phyloP scores from a whole-genome alignment of 2,329 filamentous ascomycete genomes.

The Aspergillus cejpii region DNA sequence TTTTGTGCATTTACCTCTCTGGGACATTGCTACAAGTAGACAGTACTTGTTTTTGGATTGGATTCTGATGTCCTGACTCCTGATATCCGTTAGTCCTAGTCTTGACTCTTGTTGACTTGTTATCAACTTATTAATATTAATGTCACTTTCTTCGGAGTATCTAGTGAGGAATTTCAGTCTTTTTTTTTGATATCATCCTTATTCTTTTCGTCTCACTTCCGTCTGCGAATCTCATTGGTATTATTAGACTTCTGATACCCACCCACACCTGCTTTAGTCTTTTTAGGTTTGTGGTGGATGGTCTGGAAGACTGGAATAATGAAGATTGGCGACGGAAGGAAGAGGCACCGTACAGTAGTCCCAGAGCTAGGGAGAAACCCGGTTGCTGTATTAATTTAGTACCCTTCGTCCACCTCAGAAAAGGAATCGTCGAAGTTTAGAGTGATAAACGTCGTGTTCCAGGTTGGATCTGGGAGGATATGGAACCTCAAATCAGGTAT shows the following conservation, averaged over 20 bases:
- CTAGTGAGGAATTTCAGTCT: too few relatives aligned
- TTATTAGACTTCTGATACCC: constrained; percentile 4
- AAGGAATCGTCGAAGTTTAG: constrained; percentile 9
- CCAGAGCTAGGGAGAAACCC: constrained; percentile 2
- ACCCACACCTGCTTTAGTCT: constrained; percentile 1
- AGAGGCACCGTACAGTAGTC: constrained; percentile 14
- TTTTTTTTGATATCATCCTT: neutral
- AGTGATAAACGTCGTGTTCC: constrained; percentile 8
- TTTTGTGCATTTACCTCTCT: constrained; percentile 5
- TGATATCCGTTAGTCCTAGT: too few relatives aligned
- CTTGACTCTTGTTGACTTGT: neutral
- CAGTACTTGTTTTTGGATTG: neutral
- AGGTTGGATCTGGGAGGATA: constrained; percentile 12
- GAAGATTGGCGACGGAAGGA: constrained; percentile 20
- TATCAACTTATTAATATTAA: neutral
- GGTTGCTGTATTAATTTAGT: neutral
- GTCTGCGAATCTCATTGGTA: constrained; percentile 4
- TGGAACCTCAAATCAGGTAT: constrained; percentile 18
- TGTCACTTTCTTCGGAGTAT: too few relatives aligned
- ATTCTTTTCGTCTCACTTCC: neutral
- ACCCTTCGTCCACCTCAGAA: constrained; percentile 1
- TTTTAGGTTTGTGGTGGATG: constrained; percentile 14
- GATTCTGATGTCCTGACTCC: too few relatives aligned
- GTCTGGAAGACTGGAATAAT: constrained; percentile 18
- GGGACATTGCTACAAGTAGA: neutral